Evolutionary conservation across 1,284 basidiomycete species (phyloP), one percentile per base, ranked within the genome.

Genomic region (Tylopilus sp.): DNA sequence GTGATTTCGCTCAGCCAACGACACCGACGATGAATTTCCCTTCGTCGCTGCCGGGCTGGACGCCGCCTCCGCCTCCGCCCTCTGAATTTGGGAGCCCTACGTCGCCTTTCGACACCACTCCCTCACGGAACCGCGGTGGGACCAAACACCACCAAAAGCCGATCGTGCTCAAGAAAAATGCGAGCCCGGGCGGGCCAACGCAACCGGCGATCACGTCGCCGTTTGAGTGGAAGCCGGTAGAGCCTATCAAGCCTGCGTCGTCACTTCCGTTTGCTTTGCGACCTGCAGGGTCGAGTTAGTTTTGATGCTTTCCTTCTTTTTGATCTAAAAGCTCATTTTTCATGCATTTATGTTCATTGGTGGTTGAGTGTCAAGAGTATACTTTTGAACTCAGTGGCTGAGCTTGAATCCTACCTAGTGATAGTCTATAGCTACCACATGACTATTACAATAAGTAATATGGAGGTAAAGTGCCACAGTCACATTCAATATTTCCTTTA

Each of bases 221-320:
- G 1, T 85, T 86, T 60, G 74, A 78, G 54, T 87, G 84, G 84
- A 79, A 82, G 12, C 82, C 84, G 0, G 59, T 86, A 46, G 81
- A 84, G 9, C 69, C 57, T 34, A 72, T 77, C 53, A 54, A 54
- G 13, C 70, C 71, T 1, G 65, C 45, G 55, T 64, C 58, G 36
- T 57, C 64, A n/a, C 60, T 74, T 40, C 63, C 72, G 2, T 60
- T 67, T 34, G 54, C 63, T 9, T 44, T 69, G 34, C 46, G 62
- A 21, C 59, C 59, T 38, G 33, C 40, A 12, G 57, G 53, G 15
- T 55, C 54, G 34, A 41, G 33, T 40, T 62, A 48, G 39, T 29
- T 16, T 34, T 16, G 26, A 12, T 16, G 44, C 30, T 12, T 23
- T 23, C 6, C 21, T 23, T 3, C 26, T 9, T 28, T 12, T 10